Base-by-base conservation (phyloP, 495 filamentous ascomycete species). In the Neurospora sp. region DNA sequence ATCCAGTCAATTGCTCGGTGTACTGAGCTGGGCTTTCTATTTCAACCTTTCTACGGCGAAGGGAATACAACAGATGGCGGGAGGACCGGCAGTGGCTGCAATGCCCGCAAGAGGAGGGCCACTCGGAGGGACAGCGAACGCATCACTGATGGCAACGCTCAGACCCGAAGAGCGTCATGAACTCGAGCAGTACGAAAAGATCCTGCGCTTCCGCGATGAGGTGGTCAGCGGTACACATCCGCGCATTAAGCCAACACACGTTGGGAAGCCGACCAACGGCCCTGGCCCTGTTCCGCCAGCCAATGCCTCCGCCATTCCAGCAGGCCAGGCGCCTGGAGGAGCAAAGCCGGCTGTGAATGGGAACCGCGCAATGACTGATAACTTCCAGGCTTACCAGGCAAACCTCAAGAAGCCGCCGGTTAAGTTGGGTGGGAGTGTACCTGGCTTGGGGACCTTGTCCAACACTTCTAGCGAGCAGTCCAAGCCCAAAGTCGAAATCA, bases 401-500 rank as follows among this genome's bases (percentile, higher is more conserved):
- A 82, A 84, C 78, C 70, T 74, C 44, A 76, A 81, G 78, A 75
- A 77, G 72, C 71, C 75, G 74, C 74, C 79, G 77, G 79, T 73
- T 76, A 76, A 71, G 46, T 49, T 70, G 60, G 23, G 71, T 16
- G 49, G 75, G 9, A 72, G 31, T 14, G 35, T 80, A 37, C 80
- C 80, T 18, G 80, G 80, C 49, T 71, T 80, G 66, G 76, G 75
- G 20, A 74, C 39, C 16, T 70, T 80, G 72, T 75, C 79, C 54
- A 44, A 71, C 42, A 31, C 74, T 42, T 72, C 76, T 27, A 37
- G 39, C 76, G 80, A 74, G 49, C 72, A 71, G 23, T 79, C 78
- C 75, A 80, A 80, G 42, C 73, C 81, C 37, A 85, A 83, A 71
- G 80, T 86, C 35, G 84, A 86, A 74, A 92, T 95, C 77, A 89